Percentiles rank a stretch among this genome's conserved stretches.
Conservation (phyloP, 805 yeast genomes). For the Dipodascopsis uninucleata region DNA sequence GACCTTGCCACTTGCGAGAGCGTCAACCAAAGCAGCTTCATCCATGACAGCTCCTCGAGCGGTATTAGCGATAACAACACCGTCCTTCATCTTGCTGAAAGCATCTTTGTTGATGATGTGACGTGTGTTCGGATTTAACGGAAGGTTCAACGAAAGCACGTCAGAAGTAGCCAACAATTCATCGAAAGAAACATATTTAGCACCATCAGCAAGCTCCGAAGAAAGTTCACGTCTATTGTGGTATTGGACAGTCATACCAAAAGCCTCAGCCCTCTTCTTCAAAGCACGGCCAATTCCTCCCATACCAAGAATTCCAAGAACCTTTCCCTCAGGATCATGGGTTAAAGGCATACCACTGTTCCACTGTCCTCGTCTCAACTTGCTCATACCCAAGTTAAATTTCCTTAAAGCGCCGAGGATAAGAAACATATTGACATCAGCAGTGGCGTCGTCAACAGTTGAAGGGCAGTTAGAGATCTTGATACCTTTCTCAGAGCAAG, state of each 20-base stretch:
- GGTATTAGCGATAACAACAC: conserved; percentile 74
- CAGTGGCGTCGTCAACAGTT: conserved; percentile 67
- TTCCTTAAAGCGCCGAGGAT: conserved; percentile 62
- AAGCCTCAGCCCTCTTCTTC: conserved; percentile 65
- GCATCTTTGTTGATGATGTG: conserved; percentile 63
- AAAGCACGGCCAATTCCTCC: conserved; percentile 89
- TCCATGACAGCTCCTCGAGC: conserved; percentile 82
- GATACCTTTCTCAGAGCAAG: conserved; percentile 49
- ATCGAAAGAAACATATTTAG: conserved; percentile 69
- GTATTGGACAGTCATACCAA: conserved; percentile 74
- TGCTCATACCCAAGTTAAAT: conserved; percentile 57
- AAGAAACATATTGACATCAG: conserved; percentile 64
- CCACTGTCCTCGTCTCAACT: conserved; percentile 62
- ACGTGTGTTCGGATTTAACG: conserved; percentile 66
- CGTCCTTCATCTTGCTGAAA: conserved; percentile 69
- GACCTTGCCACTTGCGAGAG: conserved; percentile 52
- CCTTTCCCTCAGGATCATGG: conserved; percentile 69
- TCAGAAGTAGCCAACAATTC: conserved; percentile 63
- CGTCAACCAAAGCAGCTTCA: conserved; percentile 51
- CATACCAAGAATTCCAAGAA: conserved; percentile 78
- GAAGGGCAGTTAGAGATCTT: conserved; percentile 66
- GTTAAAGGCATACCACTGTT: conserved; percentile 57
- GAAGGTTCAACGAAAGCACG: conserved; percentile 69
- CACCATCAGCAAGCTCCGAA: conserved; percentile 61
- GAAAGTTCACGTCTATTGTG: conserved; percentile 62